These are phyloP conservation scores for Mimosa pudica DNA, from an alignment of 306 rosid species.

Conservation along the genomic window DNA sequence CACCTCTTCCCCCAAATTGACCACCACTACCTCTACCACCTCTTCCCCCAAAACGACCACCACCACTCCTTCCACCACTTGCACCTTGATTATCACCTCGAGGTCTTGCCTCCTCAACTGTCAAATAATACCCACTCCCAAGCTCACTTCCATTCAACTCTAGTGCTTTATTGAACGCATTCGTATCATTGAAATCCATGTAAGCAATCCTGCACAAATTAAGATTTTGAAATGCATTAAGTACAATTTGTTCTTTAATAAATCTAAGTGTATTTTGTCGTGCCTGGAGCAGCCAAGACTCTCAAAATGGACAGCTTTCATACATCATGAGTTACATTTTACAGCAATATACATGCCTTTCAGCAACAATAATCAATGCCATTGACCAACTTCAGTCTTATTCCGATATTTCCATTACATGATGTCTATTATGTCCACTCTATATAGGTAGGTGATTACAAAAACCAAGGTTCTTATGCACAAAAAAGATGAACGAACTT, in stretches of 20 bases:
- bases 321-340: not conserved
- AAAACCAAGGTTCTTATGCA: not conserved
- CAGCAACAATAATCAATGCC: not conserved
- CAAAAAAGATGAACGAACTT: not conserved
- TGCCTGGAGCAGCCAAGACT: no score
- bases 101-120: conserved; percentile 83
- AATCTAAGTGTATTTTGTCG: not conserved
- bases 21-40: conserved; percentile 28
- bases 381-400: not conserved
- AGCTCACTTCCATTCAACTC: conserved; percentile 59
- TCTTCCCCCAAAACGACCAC: not conserved
- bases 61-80: conserved; percentile 34
- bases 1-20: conserved; percentile 36
- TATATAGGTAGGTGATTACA: not conserved
- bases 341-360: not conserved
- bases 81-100: conserved; percentile 45
- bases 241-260: not conserved
- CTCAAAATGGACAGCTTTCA: not conserved
- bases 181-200: conserved; percentile 60
- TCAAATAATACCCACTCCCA: conserved; percentile 47
- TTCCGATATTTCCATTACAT: not conserved
- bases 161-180: conserved; percentile 51
- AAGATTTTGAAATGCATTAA: not conserved
- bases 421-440: not conserved
- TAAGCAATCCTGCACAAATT: conserved; percentile 64